phyloP scores from a whole-genome alignment of 345 rosid species.

The Passiflora organensis region DNA sequence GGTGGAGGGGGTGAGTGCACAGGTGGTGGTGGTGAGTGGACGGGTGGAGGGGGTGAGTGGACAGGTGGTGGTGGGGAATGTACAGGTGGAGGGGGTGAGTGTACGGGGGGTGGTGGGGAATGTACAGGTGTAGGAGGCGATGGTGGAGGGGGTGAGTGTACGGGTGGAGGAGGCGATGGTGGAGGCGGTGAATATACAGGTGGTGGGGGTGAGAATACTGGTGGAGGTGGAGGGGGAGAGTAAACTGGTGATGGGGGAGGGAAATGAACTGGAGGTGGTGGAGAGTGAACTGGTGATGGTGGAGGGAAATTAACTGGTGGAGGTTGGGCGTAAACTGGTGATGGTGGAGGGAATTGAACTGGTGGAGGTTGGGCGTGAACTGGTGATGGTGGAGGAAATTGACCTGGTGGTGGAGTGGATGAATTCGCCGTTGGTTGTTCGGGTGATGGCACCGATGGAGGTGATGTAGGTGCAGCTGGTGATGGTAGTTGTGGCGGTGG shows the following conservation, averaged over 20 bases:
- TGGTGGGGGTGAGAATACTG: slow-evolving; percentile 2
- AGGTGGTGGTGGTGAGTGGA: slow-evolving; percentile 7
- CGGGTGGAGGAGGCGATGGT: background rate
- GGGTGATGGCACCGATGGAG: slow-evolving; percentile 18
- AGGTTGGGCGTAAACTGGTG: no score
- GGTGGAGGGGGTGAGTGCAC: slow-evolving; percentile 8
- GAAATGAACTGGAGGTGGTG: no score
- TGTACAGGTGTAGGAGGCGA: slow-evolving; percentile 2
- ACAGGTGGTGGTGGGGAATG: slow-evolving; percentile 3
- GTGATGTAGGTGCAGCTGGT: slow-evolving; percentile 5
- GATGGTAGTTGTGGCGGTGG: slow-evolving; percentile 16
- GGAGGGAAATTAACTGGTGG: no score
- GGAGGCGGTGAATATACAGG: slow-evolving; percentile 4
- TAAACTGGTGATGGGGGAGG: no score
- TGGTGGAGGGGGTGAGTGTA: background rate
- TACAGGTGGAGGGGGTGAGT: slow-evolving; percentile 7
- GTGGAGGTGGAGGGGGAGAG: slow-evolving; percentile 23
- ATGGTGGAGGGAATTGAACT: no score
- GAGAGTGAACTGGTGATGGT: no score
- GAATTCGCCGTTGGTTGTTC: no score
- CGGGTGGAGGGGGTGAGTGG: background rate
- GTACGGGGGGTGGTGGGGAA: background rate
- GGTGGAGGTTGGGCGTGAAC: no score
- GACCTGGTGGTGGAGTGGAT: no score
- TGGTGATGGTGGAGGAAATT: no score